Conservation (phyloP, 257 asterid species). For the Paraleonurus japonicus region DNA sequence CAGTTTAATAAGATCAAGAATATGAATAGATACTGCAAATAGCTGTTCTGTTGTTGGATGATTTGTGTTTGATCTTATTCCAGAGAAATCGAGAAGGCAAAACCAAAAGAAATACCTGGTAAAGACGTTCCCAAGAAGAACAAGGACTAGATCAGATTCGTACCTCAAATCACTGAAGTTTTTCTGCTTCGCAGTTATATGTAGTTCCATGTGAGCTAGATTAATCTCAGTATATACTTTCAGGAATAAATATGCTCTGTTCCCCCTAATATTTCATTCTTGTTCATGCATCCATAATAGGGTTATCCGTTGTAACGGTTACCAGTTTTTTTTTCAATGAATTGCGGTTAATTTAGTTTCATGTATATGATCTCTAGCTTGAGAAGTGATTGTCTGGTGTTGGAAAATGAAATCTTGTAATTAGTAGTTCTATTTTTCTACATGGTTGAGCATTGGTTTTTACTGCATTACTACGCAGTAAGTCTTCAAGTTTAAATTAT, state of each 20-base stretch:
- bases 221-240: not conserved
- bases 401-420: constrained; percentile 3
- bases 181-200: constrained; percentile 2
- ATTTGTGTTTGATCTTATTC: constrained; percentile 15
- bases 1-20: constrained; percentile 10
- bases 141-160: constrained; percentile 37
- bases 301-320: not conserved
- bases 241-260: constrained; percentile 8
- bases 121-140: constrained; percentile 57
- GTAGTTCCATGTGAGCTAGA: constrained; percentile 13
- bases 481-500: not conserved
- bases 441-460: not conserved
- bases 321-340: not conserved
- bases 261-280: not conserved
- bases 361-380: not conserved
- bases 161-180: constrained; percentile 11
- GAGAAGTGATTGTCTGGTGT: not conserved
- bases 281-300: constrained; percentile 5
- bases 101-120: constrained; percentile 62
- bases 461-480: not conserved
- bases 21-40: not conserved
- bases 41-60: not conserved
- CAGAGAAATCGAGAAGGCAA: constrained; percentile 71
- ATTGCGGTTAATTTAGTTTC: not conserved
- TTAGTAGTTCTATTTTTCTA: not conserved